Evolutionary conservation across 208 protist genomes (phyloP).

Genomic region (Lotmaria passim): DNA sequence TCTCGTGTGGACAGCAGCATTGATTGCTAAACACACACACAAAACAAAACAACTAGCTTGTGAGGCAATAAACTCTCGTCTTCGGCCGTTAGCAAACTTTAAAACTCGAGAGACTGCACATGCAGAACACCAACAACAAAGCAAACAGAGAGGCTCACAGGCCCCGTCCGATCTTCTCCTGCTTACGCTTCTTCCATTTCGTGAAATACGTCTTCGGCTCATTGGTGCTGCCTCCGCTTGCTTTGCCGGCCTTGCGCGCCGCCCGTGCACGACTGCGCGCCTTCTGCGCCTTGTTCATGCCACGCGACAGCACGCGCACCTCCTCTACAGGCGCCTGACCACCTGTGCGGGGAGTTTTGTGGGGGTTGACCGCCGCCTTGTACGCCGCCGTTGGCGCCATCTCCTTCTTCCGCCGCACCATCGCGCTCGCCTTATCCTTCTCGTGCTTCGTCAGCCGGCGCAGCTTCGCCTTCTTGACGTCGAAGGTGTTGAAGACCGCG

Average conservation of each 20-base stretch:
- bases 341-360: slow-evolving; percentile 74
- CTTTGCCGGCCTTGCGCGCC: slow-evolving; percentile 34
- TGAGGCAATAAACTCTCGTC: no score
- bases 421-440: slow-evolving; percentile 55
- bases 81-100: no score
- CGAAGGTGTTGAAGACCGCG: slow-evolving; percentile 79
- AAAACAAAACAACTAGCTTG: no score
- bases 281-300: slow-evolving; percentile 42
- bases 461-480: slow-evolving; percentile 71
- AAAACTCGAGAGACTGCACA: no score
- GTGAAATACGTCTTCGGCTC: slow-evolving; percentile 43
- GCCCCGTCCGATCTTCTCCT: slow-evolving; percentile 67
- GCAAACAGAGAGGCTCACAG: slow-evolving; percentile 28
- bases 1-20: no score
- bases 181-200: slow-evolving; percentile 74
- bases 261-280: slow-evolving; percentile 20
- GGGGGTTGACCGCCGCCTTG: slow-evolving; percentile 73
- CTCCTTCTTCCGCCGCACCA: slow-evolving; percentile 60
- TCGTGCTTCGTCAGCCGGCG: slow-evolving; percentile 77
- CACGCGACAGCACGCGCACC: slow-evolving; percentile 58
- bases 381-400: slow-evolving; percentile 80
- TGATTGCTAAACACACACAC: no score
- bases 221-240: not conserved
- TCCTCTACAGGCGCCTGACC: slow-evolving; percentile 56
- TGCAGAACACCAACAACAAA: not conserved